A percentile compares a stretch with the other conserved stretches of the same genome.
phyloP scores from a whole-genome alignment of 1,284 basidiomycete species.

The Puccinia novopanici region DNA sequence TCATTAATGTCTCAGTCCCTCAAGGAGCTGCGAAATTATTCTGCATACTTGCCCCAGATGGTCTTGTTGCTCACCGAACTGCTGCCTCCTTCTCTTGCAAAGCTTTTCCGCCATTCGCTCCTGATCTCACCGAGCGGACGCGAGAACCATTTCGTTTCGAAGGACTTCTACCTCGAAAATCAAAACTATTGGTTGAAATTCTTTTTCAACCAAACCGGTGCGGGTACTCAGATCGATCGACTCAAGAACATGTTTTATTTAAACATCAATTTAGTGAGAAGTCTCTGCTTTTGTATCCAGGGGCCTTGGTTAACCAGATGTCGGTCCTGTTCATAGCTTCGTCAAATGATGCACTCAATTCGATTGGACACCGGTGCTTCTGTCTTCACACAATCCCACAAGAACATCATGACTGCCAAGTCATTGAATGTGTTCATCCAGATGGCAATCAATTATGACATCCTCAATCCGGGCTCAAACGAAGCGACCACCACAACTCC shows the following conservation, averaged over 20 bases:
- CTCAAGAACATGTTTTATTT: neutral
- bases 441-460: no score
- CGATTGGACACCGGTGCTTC: no score
- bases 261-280: conserved; percentile 29
- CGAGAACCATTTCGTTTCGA: conserved; percentile 15
- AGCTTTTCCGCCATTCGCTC: conserved; percentile 8
- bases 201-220: conserved; percentile 10
- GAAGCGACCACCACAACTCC: no score
- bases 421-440: no score
- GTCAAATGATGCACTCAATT: no score
- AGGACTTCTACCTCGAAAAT: conserved; percentile 30
- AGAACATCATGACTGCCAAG: no score
- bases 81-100: neutral
- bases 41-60: neutral
- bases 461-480: no score
- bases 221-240: conserved; percentile 3
- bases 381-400: no score
- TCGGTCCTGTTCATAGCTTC: no score
- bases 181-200: conserved; percentile 39
- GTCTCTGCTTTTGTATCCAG: no score
- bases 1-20: conserved; percentile 1
- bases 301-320: no score
- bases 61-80: neutral
- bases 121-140: conserved; percentile 27
- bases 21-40: neutral